Evolutionary conservation across 495 filamentous ascomycete species (phyloP).

Genomic region (Hyphodiscus hymeniophilus): DNA sequence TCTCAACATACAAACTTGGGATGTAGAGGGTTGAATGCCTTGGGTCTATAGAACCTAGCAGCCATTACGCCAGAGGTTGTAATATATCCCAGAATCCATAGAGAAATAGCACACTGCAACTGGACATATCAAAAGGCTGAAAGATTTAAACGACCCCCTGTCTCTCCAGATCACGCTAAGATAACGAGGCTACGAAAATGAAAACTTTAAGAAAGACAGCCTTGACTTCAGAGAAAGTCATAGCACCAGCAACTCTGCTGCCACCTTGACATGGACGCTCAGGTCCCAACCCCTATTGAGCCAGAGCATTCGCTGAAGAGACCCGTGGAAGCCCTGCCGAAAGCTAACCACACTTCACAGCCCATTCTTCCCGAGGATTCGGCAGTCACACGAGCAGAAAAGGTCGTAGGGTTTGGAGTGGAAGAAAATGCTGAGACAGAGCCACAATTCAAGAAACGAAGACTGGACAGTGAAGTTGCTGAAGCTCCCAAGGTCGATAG

Average conservation of each 20-base stretch:
- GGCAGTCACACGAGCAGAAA: slow-evolving; percentile 27
- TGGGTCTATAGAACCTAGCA: too few species aligned
- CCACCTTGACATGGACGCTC: not conserved
- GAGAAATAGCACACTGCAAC: too few species aligned
- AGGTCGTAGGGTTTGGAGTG: slow-evolving; percentile 25
- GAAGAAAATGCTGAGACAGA: slow-evolving; percentile 14
- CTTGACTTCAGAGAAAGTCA: too few species aligned
- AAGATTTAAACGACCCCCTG: too few species aligned
- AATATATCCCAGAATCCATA: too few species aligned
- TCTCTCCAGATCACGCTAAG: not conserved
- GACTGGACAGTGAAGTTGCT: not conserved
- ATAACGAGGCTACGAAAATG: not conserved
- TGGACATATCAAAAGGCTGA: too few species aligned
- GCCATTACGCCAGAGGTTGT: too few species aligned
- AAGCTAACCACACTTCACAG: slow-evolving; percentile 13
- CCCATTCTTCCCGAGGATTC: slow-evolving; percentile 22
- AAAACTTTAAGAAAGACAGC: not conserved
- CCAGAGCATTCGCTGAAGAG: slow-evolving; percentile 17
- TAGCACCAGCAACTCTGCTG: not conserved
- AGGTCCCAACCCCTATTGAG: slow-evolving; percentile 1
- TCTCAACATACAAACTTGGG: too few species aligned
- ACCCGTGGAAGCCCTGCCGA: slow-evolving; percentile 1
- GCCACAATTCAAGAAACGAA: slow-evolving; percentile 30
- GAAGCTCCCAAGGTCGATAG: slow-evolving; percentile 19
- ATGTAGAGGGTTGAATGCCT: too few species aligned